Evolutionary conservation across 441 rosid species (phyloP).

Genomic region (Gossypium laxum): DNA sequence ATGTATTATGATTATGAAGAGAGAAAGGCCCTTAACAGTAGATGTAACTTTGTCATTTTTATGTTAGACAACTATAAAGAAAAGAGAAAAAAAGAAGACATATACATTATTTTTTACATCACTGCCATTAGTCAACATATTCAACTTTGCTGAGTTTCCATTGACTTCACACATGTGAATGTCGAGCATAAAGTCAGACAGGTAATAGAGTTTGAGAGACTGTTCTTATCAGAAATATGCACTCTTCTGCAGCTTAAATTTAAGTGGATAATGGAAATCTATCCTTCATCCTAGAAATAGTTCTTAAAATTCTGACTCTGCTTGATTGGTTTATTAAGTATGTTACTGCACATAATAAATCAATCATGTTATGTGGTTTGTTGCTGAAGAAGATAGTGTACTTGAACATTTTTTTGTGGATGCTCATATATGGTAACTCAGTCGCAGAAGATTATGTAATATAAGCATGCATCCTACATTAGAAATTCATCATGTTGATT

Average conservation of each 20-base stretch:
- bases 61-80: neutral
- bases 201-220: neutral
- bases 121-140: neutral
- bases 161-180: neutral
- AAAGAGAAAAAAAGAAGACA: neutral
- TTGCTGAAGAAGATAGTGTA: neutral
- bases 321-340: neutral
- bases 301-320: neutral
- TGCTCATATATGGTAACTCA: slow-evolving; percentile 1
- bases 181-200: neutral
- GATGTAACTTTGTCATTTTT: neutral
- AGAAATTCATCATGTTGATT: slow-evolving; percentile 1
- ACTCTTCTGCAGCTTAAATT: neutral
- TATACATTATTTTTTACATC: neutral
- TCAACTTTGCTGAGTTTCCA: neutral
- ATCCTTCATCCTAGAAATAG: neutral
- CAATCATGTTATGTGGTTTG: neutral
- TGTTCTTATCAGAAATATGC: neutral
- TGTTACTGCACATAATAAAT: neutral
- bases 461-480: neutral
- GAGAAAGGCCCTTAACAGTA: neutral
- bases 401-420: neutral
- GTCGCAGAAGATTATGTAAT: slow-evolving; percentile 4
- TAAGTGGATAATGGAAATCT: neutral
- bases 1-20: neutral